Conservation (phyloP, 805 yeast species). For the Saccharomycopsis olivae region DNA sequence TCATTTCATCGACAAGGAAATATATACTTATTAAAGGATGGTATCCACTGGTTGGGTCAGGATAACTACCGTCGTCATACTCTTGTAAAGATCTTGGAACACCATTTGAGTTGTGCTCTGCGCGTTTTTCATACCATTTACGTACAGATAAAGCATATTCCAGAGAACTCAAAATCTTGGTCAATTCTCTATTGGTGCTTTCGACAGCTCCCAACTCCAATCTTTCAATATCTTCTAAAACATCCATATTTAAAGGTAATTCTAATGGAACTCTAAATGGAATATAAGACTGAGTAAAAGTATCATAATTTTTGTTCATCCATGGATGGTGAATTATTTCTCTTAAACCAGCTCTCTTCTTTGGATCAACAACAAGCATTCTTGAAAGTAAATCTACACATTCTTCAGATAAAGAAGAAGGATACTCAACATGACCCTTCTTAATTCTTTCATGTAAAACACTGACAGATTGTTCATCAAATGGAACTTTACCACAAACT, state of each 20-base stretch:
- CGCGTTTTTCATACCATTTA: slow-evolving; percentile 47
- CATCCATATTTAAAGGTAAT: slow-evolving; percentile 54
- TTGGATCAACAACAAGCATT: slow-evolving; percentile 89
- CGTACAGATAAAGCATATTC: slow-evolving; percentile 53
- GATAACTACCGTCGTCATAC: slow-evolving; percentile 25
- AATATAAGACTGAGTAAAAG: slow-evolving; percentile 55
- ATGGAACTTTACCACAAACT: slow-evolving; percentile 97
- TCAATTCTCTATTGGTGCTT: slow-evolving; percentile 46
- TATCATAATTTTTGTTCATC: slow-evolving; percentile 85
- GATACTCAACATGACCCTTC: slow-evolving; percentile 86
- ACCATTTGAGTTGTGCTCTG: slow-evolving; percentile 12
- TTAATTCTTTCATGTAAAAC: slow-evolving; percentile 90
- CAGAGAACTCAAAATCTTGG: slow-evolving; percentile 46
- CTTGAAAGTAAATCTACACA: slow-evolving; percentile 71
- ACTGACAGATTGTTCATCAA: slow-evolving; percentile 89
- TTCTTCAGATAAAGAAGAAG: slow-evolving; percentile 66
- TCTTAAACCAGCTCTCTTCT: slow-evolving; percentile 62
- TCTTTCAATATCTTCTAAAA: slow-evolving; percentile 63
- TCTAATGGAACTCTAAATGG: slow-evolving; percentile 72
- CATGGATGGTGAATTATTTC: slow-evolving; percentile 87
- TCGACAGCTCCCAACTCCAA: slow-evolving; percentile 67
- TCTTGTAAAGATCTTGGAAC: slow-evolving; percentile 12
- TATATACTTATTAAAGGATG: slow-evolving; percentile 87
- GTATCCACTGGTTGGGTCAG: slow-evolving; percentile 75
- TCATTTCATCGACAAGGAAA: slow-evolving; percentile 76